phyloP scores from a whole-genome alignment of 257 asterid genomes.

The Solanum etuberosum region DNA sequence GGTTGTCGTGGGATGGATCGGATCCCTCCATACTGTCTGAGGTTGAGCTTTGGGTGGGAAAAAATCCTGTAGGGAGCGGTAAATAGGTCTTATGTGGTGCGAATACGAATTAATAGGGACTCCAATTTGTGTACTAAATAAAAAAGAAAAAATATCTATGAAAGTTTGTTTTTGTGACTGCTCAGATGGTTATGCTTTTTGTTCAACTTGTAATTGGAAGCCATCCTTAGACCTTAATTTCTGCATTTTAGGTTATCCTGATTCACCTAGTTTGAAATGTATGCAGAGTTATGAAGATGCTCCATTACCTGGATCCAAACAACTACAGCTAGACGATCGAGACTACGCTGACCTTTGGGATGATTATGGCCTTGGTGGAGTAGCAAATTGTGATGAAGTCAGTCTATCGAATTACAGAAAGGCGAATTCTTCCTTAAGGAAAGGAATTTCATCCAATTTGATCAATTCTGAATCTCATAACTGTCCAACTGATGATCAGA shows the following conservation, averaged over 20 bases:
- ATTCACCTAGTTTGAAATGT: not conserved
- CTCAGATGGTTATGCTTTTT: not conserved
- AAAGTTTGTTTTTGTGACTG: not conserved
- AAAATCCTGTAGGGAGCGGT: not conserved
- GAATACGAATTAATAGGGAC: not conserved
- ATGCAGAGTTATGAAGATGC: slow-evolving; percentile 77
- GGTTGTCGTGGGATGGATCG: not conserved
- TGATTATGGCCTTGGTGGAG: slow-evolving; percentile 25
- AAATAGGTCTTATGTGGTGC: not conserved
- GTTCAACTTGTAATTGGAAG: not conserved
- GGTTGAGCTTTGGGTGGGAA: not conserved
- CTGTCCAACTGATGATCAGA: slow-evolving; percentile 35
- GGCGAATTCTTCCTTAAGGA: slow-evolving; percentile 39
- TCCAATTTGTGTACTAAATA: no score
- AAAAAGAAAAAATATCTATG: not conserved
- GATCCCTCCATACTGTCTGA: not conserved
- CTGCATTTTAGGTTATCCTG: not conserved
- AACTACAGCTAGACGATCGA: slow-evolving; percentile 27
- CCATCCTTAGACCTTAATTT: not conserved
- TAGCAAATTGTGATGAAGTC: slow-evolving; percentile 10
- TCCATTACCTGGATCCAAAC: slow-evolving; percentile 54
- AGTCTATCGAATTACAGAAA: slow-evolving; percentile 41
- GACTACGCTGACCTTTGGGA: slow-evolving; percentile 47
- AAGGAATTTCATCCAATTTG: slow-evolving; percentile 15
- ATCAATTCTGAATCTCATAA: slow-evolving; percentile 18